Base-by-base conservation (phyloP, 176 grass and related monocot genomes). In the Phragmites australis region DNA sequence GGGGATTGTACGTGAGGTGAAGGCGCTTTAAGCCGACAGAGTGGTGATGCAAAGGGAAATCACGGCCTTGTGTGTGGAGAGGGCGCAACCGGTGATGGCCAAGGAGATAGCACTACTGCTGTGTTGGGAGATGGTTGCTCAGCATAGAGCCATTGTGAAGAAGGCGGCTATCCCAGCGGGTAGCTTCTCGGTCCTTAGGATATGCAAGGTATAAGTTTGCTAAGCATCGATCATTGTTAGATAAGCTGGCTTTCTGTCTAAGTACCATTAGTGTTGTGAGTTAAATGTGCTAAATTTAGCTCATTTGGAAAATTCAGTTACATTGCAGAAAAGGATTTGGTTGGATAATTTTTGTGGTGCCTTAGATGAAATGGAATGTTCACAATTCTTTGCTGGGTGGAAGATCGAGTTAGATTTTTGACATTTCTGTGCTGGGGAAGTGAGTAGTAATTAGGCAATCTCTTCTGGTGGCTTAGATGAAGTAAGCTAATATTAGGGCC, bases 11-110 rank as follows among this genome's bases (percentile, higher is more conserved):
- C 31, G 78, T 72, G 9, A 97, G 91, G 68, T 93, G 23, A 88
- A 97, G 71, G 82, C 84, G 43, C 89, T 94, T 16, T 91, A 97
- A 70, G 85, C 84, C 1, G 88, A 91, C 78, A 91, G 89, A 48
- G 84, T 73, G 8, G 78, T 76, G 13, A 82, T 91, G 74, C 76
- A 75, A 29, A 89, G 78, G 82, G 89, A 93, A 42, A 90, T 94
- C 14, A 75, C 89, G 7, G 84, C 85, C 1, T 42, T 94, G 57
- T 69, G 89, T 10, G 80, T 84, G 1, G 94, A 97, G 58, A 94
- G 90, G 46, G 89, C 79, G 9, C 89, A 97, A 67, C 60, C 92
- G 70, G 70, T 93, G 17, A 81, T 94, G 79, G 56, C 86, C 0
- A 93, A 87, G 61, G 87, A 93, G 25, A 91, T 93, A 72, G 91